Conservation (phyloP, 805 yeast species). For the Blastobotrys parvus region DNA sequence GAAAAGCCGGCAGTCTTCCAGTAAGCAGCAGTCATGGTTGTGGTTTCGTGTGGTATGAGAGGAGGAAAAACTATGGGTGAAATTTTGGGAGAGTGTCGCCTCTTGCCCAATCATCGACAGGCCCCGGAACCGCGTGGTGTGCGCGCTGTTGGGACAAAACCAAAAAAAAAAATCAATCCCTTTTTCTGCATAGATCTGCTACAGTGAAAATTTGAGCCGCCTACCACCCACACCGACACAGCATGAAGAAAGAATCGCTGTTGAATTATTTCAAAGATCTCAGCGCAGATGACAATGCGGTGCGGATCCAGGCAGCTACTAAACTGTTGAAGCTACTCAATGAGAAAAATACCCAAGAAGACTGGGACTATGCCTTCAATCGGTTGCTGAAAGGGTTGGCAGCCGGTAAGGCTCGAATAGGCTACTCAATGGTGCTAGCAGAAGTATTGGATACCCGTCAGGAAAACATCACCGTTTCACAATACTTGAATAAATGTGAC, state of each 20-base stretch:
- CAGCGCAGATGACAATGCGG: conserved; percentile 67
- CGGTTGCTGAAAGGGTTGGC: conserved; percentile 75
- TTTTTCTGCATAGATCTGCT: too few species aligned
- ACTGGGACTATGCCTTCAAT: conserved; percentile 75
- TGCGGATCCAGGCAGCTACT: conserved; percentile 66
- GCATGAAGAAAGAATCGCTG: background rate
- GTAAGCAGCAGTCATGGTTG: conserved; percentile 28
- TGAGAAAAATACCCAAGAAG: conserved; percentile 32
- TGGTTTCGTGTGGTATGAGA: background rate
- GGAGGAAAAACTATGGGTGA: background rate
- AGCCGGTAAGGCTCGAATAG: conserved; percentile 74
- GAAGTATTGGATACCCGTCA: conserved; percentile 37
- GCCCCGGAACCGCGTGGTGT: background rate
- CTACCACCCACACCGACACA: too few species aligned
- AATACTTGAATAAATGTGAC: conserved; percentile 31
- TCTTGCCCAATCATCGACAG: background rate
- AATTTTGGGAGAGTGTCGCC: background rate
- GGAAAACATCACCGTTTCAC: conserved; percentile 30
- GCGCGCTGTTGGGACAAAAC: background rate
- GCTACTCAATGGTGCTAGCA: conserved; percentile 79
- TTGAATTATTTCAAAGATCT: conserved; percentile 46
- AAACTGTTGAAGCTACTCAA: conserved; percentile 53
- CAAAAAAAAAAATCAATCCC: background rate
- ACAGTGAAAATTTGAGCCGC: background rate
- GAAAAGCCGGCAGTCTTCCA: conserved; percentile 30